Conservation (phyloP, 2,329 filamentous ascomycete genomes). For the Penicillium fuscoglaucum region DNA sequence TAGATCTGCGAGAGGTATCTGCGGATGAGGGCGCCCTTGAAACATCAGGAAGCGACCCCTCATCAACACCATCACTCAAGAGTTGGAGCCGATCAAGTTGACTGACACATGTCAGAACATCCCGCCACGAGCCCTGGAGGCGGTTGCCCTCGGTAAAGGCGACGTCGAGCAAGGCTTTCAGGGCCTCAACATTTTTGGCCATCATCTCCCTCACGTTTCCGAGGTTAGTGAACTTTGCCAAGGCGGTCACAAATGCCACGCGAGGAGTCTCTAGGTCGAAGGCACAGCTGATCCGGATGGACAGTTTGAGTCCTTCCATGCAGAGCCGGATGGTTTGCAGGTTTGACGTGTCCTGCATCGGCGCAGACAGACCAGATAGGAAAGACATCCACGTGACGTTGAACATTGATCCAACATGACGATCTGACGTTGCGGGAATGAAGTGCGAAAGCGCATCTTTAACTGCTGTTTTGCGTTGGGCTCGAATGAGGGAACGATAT, state of each 20-base stretch:
- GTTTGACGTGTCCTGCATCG: conserved; percentile 91
- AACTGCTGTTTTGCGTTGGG: conserved; percentile 77
- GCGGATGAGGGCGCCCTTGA: conserved; percentile 69
- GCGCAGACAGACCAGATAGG: conserved; percentile 87
- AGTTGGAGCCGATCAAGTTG: conserved; percentile 94
- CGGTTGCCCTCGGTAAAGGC: conserved; percentile 91
- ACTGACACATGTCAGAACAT: conserved; percentile 91
- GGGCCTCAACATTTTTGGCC: conserved; percentile 91
- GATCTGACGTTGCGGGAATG: conserved; percentile 89
- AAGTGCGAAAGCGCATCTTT: conserved; percentile 69
- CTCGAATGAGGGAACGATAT: conserved; percentile 89
- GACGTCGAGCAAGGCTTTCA: conserved; percentile 88
- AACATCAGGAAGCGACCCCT: conserved; percentile 87
- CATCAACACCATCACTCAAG: conserved; percentile 91
- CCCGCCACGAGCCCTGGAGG: conserved; percentile 88
- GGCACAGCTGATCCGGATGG: conserved; percentile 86
- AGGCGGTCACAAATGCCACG: conserved; percentile 88
- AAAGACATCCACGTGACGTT: conserved; percentile 99
- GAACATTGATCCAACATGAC: conserved; percentile 97
- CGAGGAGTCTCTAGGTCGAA: conserved; percentile 92
- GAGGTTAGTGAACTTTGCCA: conserved; percentile 91
- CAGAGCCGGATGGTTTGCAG: conserved; percentile 88
- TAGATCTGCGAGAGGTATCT: conserved; percentile 65
- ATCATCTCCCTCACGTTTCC: conserved; percentile 95
- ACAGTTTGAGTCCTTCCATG: conserved; percentile 91